These are phyloP conservation scores for Blastobotrys arbuscula DNA, from an alignment of 1,139 yeast genomes.

Conservation along the genomic window DNA sequence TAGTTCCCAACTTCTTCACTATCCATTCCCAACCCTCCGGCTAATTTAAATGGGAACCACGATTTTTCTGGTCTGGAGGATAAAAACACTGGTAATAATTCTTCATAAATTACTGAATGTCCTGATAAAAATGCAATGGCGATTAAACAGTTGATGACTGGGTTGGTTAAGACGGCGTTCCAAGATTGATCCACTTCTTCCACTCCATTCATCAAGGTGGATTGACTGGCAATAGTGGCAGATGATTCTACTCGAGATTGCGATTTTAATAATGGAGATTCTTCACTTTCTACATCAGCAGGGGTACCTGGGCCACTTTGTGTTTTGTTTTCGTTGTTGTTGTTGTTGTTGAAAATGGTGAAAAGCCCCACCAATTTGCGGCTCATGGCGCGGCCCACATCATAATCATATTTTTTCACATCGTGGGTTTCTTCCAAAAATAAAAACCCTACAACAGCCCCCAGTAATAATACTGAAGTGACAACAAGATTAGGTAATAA, in stretches of 20 bases:
- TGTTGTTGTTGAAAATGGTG: no score
- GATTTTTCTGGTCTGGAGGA: conserved; percentile 45
- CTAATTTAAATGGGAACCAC: conserved; percentile 43
- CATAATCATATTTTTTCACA: conserved; percentile 39
- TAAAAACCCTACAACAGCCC: conserved; percentile 40
- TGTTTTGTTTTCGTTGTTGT: background rate
- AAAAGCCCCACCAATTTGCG: conserved; percentile 1
- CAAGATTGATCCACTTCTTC: conserved; percentile 36
- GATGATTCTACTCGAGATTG: background rate
- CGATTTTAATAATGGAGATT: conserved; percentile 10
- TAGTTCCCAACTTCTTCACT: conserved; percentile 49
- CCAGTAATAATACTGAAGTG: conserved; percentile 36
- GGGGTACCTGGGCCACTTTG: conserved; percentile 20
- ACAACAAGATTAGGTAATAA: conserved; percentile 57
- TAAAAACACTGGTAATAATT: conserved; percentile 54
- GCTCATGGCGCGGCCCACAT: conserved; percentile 44
- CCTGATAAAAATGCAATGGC: conserved; percentile 36
- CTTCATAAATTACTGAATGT: conserved; percentile 51
- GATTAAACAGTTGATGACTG: conserved; percentile 17
- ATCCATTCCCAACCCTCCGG: conserved; percentile 46
- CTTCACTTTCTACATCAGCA: conserved; percentile 4
- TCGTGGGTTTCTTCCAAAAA: conserved; percentile 61
- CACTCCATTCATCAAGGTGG: conserved; percentile 3
- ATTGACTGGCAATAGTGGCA: conserved; percentile 4
- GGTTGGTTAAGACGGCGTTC: conserved; percentile 22